Percentiles rank a stretch among this genome's conserved stretches.
These are phyloP conservation scores for Podila epigama DNA, from an alignment of 192 early-diverging fungal species.

Conservation along the genomic window DNA sequence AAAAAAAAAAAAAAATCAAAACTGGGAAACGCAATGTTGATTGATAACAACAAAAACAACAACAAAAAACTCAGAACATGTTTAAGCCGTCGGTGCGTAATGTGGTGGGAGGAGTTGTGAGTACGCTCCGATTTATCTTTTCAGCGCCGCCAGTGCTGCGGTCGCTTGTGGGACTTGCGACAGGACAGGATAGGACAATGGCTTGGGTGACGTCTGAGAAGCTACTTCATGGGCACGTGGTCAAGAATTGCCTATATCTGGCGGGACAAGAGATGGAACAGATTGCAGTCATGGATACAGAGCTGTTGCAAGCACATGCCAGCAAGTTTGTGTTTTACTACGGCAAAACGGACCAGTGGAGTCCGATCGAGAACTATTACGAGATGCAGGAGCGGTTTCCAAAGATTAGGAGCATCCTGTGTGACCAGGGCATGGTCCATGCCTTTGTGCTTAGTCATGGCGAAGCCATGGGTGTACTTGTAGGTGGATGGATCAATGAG, in stretches of 20 bases:
- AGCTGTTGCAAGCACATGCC: conserved; percentile 61
- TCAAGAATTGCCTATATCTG: conserved; percentile 74
- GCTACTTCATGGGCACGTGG: conserved; percentile 67
- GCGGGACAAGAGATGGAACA: conserved; percentile 77
- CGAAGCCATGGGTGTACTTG: conserved; percentile 51
- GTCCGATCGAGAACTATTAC: conserved; percentile 70
- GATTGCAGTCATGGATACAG: conserved; percentile 71
- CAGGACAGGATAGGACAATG: conserved; percentile 51
- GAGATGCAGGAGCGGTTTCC: conserved; percentile 74
- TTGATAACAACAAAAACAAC: no score
- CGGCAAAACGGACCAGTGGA: conserved; percentile 79
- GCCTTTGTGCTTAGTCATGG: conserved; percentile 77
- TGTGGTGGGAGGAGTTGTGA: conserved; percentile 27
- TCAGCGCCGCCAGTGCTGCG: conserved; percentile 51
- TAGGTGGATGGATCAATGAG: conserved; percentile 43
- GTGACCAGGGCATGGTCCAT: conserved; percentile 78
- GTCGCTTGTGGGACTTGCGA: conserved; percentile 37
- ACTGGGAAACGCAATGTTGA: neutral
- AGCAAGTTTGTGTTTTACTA: conserved; percentile 83
- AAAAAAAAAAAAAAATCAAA: neutral
- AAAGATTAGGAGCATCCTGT: conserved; percentile 67
- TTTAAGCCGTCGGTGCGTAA: conserved; percentile 33
- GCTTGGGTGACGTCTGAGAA: conserved; percentile 68
- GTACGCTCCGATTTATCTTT: conserved; percentile 37
- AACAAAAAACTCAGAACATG: no score